Base-by-base conservation (phyloP, 371 early-diverging fungal genomes). In the Apophysomyces ossiformis region DNA sequence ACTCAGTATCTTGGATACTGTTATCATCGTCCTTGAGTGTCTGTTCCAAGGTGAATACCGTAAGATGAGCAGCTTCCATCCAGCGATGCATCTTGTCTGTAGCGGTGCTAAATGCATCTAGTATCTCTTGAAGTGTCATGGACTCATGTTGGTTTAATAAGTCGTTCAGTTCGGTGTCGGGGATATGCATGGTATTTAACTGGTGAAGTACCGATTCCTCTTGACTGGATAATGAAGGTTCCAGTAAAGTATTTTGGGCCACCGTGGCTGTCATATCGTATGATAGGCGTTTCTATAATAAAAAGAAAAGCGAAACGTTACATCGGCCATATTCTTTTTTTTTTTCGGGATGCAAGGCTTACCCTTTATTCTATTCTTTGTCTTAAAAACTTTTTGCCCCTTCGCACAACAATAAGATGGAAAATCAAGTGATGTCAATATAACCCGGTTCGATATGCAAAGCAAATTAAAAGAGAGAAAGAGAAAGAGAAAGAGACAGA, bases 11-110 rank as follows among this genome's bases (percentile, higher is more conserved):
- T n/a, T 61, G 36, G 16, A 57, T 18, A 57, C 69, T 66, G 11
- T 67, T 69, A 18, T 69, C 69, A 26, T 73, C 81, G 63, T 81
- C 74, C 37, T 75, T 76, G 7, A 84, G 70, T 56, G 79, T 72
- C 64, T 81, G 71, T 43, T 82, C 83, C 26, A 85, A 72, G 5
- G 82, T 81, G 68, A 84, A 85, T 15, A 87, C 75, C 12, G 84
- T 76, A 67, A 87, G 72, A 60, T 87, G 81, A 21, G 83, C 84
- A 41, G 69, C 73, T 62, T 85, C 82, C 32, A 87, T 68, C 85
- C 87, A 85, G 7, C 68, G 57, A 8, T 76, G 74, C 60, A 86
- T 66, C 57, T 75, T 69, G 12, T 60, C 60, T 0, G 77, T 70
- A 12, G 82, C 74, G 13, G 56, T 64, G 39, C 72, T 45, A 46